These are phyloP conservation scores for Phytophthora fragariaefolia DNA, from an alignment of 352 stramenopile genomes.

Conservation along the genomic window DNA sequence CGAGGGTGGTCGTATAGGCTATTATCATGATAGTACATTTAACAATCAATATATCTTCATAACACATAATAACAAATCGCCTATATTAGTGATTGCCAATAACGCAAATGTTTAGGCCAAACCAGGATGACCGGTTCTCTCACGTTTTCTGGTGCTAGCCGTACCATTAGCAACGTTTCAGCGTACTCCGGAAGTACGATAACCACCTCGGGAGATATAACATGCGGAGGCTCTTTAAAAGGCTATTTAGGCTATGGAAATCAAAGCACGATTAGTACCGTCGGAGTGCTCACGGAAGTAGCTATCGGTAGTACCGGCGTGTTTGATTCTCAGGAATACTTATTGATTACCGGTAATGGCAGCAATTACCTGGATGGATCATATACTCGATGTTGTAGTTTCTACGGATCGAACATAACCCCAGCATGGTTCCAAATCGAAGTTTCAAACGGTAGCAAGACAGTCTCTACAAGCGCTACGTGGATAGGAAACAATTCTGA, in stretches of 20 bases:
- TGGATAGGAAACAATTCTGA: constrained; percentile 1
- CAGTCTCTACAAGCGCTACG: neutral
- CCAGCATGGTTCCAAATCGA: constrained; percentile 5
- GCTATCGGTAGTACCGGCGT: constrained; percentile 10
- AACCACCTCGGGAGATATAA: constrained; percentile 9
- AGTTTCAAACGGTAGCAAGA: constrained; percentile 1
- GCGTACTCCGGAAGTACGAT: no score
- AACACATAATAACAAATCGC: no score
- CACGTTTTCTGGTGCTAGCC: no score
- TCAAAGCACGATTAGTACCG: constrained; percentile 15
- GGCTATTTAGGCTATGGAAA: constrained; percentile 16
- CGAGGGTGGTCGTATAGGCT: no score
- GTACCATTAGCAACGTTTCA: no score
- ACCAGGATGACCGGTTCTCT: no score
- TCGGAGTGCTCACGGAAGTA: constrained; percentile 13
- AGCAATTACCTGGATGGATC: constrained; percentile 14
- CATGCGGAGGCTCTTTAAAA: neutral
- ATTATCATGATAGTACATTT: no score
- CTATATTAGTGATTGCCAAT: no score
- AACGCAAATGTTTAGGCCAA: no score
- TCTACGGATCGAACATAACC: constrained; percentile 17
- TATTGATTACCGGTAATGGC: constrained; percentile 13
- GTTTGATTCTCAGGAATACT: constrained; percentile 24
- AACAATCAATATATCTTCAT: no score
- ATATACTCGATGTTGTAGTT: constrained; percentile 8